phyloP scores from a whole-genome alignment of 352 stramenopile species.

The Phytopythium oedochilum region DNA sequence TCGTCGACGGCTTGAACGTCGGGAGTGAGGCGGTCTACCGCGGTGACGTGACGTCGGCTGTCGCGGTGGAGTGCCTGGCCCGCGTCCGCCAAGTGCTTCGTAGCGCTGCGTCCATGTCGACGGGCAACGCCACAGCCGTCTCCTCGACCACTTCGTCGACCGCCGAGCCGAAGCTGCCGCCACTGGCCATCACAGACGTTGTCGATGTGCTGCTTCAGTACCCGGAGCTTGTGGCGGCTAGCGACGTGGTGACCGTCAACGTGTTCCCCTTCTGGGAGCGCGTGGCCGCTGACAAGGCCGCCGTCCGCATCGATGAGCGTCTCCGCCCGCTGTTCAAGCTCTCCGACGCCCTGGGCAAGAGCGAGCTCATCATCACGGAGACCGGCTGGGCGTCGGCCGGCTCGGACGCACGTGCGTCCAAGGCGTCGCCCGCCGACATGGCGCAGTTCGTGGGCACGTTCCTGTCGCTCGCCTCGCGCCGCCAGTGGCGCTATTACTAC shows the following conservation, averaged over 20 bases:
- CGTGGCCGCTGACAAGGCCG: constrained; percentile 26
- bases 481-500: constrained; percentile 58
- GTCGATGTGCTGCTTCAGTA: constrained; percentile 48
- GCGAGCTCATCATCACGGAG: constrained; percentile 55
- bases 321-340: constrained; percentile 31
- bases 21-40: constrained; percentile 67
- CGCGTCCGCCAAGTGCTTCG: constrained; percentile 30
- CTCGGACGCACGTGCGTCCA: constrained; percentile 24
- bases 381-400: constrained; percentile 60
- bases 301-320: constrained; percentile 31
- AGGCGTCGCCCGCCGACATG: constrained; percentile 34
- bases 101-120: constrained; percentile 22
- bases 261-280: constrained; percentile 70
- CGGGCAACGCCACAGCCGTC: constrained; percentile 18
- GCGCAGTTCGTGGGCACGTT: constrained; percentile 65
- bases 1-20: constrained; percentile 53
- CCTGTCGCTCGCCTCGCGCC: constrained; percentile 23
- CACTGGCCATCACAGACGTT: constrained; percentile 63
- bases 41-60: constrained; percentile 36
- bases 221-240: constrained; percentile 33
- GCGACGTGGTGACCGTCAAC: constrained; percentile 60
- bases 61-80: constrained; percentile 35
- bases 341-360: constrained; percentile 16
- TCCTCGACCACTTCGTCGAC: constrained; percentile 10
- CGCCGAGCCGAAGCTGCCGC: background rate